Base-by-base conservation (phyloP, 768 basidiomycete species). In the Gautieria morchelliformis region DNA sequence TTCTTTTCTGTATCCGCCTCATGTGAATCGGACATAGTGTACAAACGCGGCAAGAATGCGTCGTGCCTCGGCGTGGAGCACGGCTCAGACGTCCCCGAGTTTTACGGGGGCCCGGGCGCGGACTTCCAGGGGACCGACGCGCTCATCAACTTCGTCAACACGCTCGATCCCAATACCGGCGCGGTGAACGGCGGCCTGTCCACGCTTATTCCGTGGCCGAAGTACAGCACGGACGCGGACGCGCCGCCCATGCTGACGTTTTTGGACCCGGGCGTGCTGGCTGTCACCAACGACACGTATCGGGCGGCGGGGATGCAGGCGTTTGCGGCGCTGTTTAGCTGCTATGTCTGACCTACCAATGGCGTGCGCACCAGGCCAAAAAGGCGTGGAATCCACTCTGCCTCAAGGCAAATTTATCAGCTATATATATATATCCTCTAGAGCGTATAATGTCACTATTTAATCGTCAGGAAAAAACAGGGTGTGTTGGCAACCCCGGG, bases 51-150 rank as follows among this genome's bases (percentile, higher is more conserved):
- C 20, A 80, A 82, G 57, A 37, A n/a, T 0, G 52, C 72, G 0
- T 75, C 76, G 6, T 58, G 72, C 47, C 63, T 80, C 1, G 79
- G 79, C 52, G 71, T 79, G 10, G 66, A 69, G 19, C 80, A 81
- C 56, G 62, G 61, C 10, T 70, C 74, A 0, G 78, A 82, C 60
- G 15, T 79, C 6, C 53, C 70, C 14, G 71, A 75, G 27, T 63
- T 75, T 17, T 80, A 75, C 56, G 68, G 66, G 0, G 71, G 66
- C 3, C 75, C 55, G 1, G 40, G 6, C 1, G 22, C 27, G 1
- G 55, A 56, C 42, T 56, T 56, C 33, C 55, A 78, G 57, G 65
- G 80, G 62, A 64, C 74, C 5, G 75, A 78, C 62, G 74, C 75
- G 60, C 68, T 80, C 20, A 70, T 79, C 52, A 70, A 73, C 45